Percentiles rank a stretch among this genome's conserved stretches.
Conservation (phyloP, 805 yeast species). For the Metschnikowia sp. region DNA sequence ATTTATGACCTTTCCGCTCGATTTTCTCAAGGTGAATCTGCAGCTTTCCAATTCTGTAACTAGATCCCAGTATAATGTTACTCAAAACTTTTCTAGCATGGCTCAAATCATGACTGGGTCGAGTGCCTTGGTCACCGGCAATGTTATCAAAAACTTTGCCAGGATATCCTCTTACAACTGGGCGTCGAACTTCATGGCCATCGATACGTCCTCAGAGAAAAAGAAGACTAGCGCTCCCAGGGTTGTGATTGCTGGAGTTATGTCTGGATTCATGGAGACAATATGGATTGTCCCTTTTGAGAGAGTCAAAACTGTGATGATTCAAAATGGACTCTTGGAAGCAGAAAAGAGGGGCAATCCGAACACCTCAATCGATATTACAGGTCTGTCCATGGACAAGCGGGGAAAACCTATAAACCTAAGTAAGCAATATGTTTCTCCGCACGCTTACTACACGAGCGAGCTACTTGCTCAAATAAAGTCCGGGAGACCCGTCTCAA, state of each 20-base stretch:
- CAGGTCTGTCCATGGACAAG: constrained; percentile 24
- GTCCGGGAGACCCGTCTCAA: constrained; percentile 19
- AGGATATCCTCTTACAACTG: constrained; percentile 74
- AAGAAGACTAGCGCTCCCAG: constrained; percentile 75
- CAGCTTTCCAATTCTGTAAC: constrained; percentile 51
- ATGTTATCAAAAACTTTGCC: constrained; percentile 66
- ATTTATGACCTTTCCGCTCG: constrained; percentile 67
- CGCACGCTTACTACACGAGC: constrained; percentile 39
- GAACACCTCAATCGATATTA: constrained; percentile 22
- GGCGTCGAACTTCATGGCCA: constrained; percentile 65
- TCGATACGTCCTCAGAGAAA: constrained; percentile 36
- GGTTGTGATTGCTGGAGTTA: constrained; percentile 75
- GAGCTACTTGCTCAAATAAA: constrained; percentile 30
- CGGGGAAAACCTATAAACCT: constrained; percentile 25
- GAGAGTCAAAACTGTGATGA: constrained; percentile 74
- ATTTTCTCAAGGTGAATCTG: constrained; percentile 60
- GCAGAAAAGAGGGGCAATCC: constrained; percentile 21
- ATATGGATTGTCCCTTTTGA: constrained; percentile 88
- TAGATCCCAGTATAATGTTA: constrained; percentile 32
- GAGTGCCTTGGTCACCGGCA: constrained; percentile 72
- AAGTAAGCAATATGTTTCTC: constrained; percentile 36
- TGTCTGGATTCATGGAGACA: constrained; percentile 83
- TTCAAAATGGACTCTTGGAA: constrained; percentile 54
- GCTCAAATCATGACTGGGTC: constrained; percentile 55
- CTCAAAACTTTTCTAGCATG: constrained; percentile 31